These are phyloP conservation scores for Parafenestella ontariensis DNA, from an alignment of 2,329 filamentous ascomycete species.

Conservation along the genomic window DNA sequence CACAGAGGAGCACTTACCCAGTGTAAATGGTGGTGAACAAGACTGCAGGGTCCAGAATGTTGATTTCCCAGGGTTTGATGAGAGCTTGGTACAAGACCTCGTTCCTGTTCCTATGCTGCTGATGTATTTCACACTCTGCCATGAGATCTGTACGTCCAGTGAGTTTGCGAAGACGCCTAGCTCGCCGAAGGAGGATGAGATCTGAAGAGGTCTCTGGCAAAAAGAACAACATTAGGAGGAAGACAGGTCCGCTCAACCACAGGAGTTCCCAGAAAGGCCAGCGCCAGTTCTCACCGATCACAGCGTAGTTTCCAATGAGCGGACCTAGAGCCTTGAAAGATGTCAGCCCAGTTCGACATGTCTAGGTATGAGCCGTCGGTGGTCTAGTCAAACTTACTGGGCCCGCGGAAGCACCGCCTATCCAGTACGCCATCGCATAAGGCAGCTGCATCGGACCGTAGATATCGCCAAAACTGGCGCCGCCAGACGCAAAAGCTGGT, in stretches of 20 bases:
- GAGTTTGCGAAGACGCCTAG: constrained; percentile 65
- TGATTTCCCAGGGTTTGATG: constrained; percentile 62
- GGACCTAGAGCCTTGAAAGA: constrained; percentile 69
- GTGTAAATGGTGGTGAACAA: constrained; percentile 25
- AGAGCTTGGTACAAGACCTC: too few species aligned
- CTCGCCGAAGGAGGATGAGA: constrained; percentile 68
- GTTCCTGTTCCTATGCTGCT: too few species aligned
- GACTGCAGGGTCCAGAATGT: constrained; percentile 48
- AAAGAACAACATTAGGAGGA: constrained; percentile 67
- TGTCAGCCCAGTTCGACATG: too few species aligned
- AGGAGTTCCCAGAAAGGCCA: constrained; percentile 70
- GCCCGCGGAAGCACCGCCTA: too few species aligned
- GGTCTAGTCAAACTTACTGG: too few species aligned
- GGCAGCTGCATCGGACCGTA: too few species aligned
- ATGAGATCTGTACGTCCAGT: constrained; percentile 66
- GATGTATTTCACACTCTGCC: too few species aligned
- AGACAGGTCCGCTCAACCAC: constrained; percentile 65
- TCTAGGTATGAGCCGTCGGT: too few species aligned
- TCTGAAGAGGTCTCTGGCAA: constrained; percentile 69
- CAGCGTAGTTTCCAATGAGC: constrained; percentile 64
- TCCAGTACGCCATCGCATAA: too few species aligned
- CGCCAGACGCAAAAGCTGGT: constrained; percentile 68
- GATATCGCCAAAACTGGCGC: constrained; percentile 53
- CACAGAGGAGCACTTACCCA: too few species aligned
- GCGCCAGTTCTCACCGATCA: constrained; percentile 57